Percentiles rank a stretch among this genome's conserved stretches.
These are phyloP conservation scores for Volvox reticuliferus DNA, from an alignment of 139 green algal species.

Conservation along the genomic window DNA sequence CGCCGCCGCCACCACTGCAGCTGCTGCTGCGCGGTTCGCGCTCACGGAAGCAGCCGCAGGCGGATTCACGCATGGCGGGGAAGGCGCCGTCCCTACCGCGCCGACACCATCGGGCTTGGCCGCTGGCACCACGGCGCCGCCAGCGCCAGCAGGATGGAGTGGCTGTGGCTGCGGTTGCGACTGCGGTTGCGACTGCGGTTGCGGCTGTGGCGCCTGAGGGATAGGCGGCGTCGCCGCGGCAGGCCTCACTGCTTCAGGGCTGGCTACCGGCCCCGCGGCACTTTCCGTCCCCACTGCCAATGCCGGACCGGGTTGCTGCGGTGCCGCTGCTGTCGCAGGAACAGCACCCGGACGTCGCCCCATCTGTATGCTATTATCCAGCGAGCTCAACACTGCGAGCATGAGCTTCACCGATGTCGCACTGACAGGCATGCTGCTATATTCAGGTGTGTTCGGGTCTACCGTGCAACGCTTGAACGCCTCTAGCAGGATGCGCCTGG, in stretches of 20 bases:
- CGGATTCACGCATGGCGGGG: neutral
- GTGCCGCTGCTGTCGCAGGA: neutral
- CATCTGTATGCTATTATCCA: neutral
- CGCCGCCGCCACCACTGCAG: neutral
- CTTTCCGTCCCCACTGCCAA: neutral
- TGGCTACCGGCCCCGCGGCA: neutral
- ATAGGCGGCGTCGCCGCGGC: neutral
- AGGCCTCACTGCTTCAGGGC: neutral
- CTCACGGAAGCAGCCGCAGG: neutral
- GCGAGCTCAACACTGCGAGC: neutral
- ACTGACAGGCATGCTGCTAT: neutral
- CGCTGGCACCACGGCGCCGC: neutral
- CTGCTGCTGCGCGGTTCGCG: neutral
- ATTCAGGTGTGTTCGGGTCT: neutral
- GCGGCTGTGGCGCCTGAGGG: neutral
- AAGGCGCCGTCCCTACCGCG: neutral
- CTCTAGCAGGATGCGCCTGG: slow-evolving; percentile 11
- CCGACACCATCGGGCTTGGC: neutral
- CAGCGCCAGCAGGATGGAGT: neutral
- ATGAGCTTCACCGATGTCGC: neutral
- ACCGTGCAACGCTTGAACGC: neutral
- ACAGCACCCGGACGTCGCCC: neutral
- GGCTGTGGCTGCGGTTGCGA: neutral
- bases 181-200: neutral
- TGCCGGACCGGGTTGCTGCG: neutral